Base-by-base conservation (phyloP, 2,329 filamentous ascomycete genomes). In the Neonectria hederae region DNA sequence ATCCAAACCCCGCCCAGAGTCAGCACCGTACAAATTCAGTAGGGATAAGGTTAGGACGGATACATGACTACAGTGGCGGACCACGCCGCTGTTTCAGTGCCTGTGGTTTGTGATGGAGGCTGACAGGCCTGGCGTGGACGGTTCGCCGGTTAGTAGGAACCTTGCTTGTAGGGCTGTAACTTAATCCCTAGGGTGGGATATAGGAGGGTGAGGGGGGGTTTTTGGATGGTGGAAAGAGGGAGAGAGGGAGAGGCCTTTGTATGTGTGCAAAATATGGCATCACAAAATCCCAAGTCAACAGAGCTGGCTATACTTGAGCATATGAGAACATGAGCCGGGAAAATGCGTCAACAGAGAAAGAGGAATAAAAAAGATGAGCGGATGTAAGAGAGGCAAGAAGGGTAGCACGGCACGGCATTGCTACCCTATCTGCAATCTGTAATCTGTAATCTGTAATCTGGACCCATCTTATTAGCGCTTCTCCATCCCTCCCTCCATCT, bases 361-460 rank as follows among this genome's bases (percentile, higher is more conserved):
- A 14, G 11, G 19, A 17, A 30, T 30, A 26, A 10, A 10, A 32
- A 53, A 14, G 11, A 13, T 35, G 48, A 11, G 56, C 48, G 57
- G 40, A 46, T 54, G 52, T 54, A 6, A 30, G 14, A 40, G 54
- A 30, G 35, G 43, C 28, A 55, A 28, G 48, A 54, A 57, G 32
- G 59, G 59, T 54, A 56, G 42, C 54, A 58, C 59, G 59, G 54
- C 54, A 62, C 59, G 48, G 40, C 54, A 56, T 54, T 62, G 35
- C 53, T 28, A 48, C 22, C 42, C 45, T n/a, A 52, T 62, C 38
- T 57, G 54, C 59, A 57, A 54, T 58, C 35, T 62, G 11, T 38
- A 43, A 45, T 42, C 24, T 42, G n/a, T 6, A 26, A 40, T 40
- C 17, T 40, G 38, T 6, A 40, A 40, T 40, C 38, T 40, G 38